Percentiles rank a stretch among this genome's conserved stretches.
phyloP scores from a whole-genome alignment of 2,329 filamentous ascomycete species.

The Colletotrichum scovillei region DNA sequence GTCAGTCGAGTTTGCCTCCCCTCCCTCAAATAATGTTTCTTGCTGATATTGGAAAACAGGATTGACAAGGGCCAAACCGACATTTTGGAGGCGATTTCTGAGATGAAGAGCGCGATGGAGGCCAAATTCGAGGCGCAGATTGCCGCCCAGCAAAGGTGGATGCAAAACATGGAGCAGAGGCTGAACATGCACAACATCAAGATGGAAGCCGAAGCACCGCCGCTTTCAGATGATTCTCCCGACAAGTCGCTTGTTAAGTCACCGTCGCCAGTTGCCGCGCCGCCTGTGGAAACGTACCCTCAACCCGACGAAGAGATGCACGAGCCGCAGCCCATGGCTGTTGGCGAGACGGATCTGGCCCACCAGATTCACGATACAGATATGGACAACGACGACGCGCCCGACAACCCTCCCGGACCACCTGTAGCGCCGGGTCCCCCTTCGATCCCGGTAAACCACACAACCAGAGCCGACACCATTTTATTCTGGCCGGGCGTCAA shows the following conservation, averaged over 20 bases:
- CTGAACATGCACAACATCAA: conserved; percentile 22
- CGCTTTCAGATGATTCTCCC: not conserved
- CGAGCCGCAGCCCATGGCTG: conserved; percentile 40
- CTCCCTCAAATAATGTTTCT: conserved; percentile 47
- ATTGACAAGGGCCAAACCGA: conserved; percentile 71
- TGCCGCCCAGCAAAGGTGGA: not conserved
- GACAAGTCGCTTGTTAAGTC: conserved; percentile 18
- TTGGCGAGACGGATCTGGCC: conserved; percentile 38
- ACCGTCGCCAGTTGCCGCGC: not conserved
- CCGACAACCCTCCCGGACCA: conserved; percentile 57
- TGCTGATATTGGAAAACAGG: conserved; percentile 47
- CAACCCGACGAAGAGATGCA: not conserved
- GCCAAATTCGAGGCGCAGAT: conserved; percentile 24
- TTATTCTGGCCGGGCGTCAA: conserved; percentile 78
- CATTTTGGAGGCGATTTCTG: conserved; percentile 66
- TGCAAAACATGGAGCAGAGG: conserved; percentile 20
- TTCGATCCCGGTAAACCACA: conserved; percentile 86
- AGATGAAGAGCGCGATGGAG: conserved; percentile 37
- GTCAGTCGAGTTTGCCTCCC: conserved; percentile 62
- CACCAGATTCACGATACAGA: conserved; percentile 48
- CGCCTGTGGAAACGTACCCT: not conserved
- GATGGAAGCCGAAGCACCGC: conserved; percentile 21
- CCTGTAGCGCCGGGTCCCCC: conserved; percentile 69
- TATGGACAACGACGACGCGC: conserved; percentile 57
- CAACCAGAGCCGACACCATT: conserved; percentile 87